Evolutionary conservation across 2,329 filamentous ascomycete genomes (phyloP).

Genomic region (Aspergillus hiratsukae): DNA sequence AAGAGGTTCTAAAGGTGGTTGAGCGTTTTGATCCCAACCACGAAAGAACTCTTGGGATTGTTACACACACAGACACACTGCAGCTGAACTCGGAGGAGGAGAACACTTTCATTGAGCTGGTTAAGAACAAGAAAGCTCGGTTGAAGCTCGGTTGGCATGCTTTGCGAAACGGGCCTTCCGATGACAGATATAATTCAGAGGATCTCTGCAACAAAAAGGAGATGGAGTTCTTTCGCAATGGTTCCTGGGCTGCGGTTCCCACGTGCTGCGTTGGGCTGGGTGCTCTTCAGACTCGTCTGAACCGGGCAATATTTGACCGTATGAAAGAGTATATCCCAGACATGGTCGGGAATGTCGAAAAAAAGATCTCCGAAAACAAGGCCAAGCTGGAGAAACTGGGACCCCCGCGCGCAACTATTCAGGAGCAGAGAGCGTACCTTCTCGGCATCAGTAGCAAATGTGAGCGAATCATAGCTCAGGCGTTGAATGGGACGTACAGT

Average conservation of each 20-base stretch:
- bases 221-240: slow-evolving; percentile 26
- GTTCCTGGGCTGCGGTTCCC: slow-evolving; percentile 24
- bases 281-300: slow-evolving; percentile 28
- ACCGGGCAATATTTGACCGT: slow-evolving; percentile 29
- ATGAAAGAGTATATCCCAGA: slow-evolving; percentile 31
- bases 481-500: slow-evolving; percentile 31
- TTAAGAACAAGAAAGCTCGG: slow-evolving; percentile 40
- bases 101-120: slow-evolving; percentile 34
- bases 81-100: slow-evolving; percentile 34
- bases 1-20: slow-evolving; percentile 38
- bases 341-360: slow-evolving; percentile 35
- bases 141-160: slow-evolving; percentile 49
- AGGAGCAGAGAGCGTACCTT: slow-evolving; percentile 22
- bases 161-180: no score
- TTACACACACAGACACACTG: slow-evolving; percentile 46
- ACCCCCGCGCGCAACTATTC: slow-evolving; percentile 18
- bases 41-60: slow-evolving; percentile 41
- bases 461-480: slow-evolving; percentile 30
- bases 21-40: slow-evolving; percentile 27
- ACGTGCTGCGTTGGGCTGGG: slow-evolving; percentile 26
- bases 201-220: slow-evolving; percentile 15
- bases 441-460: slow-evolving; percentile 38
- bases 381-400: slow-evolving; percentile 22
- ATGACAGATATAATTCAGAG: no score
- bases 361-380: slow-evolving; percentile 32